Base-by-base conservation (phyloP, 2,329 filamentous ascomycete genomes). In the Colletotrichum limetticola region DNA sequence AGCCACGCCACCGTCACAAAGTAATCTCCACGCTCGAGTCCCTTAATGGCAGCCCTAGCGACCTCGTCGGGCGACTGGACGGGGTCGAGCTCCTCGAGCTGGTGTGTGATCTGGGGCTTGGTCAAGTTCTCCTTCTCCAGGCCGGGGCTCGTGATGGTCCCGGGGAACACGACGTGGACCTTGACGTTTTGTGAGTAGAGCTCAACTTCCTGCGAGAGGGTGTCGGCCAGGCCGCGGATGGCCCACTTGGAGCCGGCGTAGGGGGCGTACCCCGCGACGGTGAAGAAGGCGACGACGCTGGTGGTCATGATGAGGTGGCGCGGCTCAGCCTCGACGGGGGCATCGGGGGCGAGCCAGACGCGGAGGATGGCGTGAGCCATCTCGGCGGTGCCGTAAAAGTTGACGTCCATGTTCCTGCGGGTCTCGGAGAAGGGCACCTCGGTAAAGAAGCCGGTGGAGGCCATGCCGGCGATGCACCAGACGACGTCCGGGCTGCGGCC, bases 251-350 rank as follows among this genome's bases (percentile, higher is more conserved):
- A 88, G 3, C 96, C 94, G 0, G 91, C 89, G 82, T 99, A 99
- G 0, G 94, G 89, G 0, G 87, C 88, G 82, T 99, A 99, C 30
- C 97, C 97, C 14, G 92, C 90, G 42, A 98, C 82, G 14, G 94
- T 90, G 77, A 93, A 91, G 77, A 98, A 93, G 1, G 93, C 93
- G 22, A 92, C 84, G 6, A 92, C 89, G 26, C 93, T 97, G 19
- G 92, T 91, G 1, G 97, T 98, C 83, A 98, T 94, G 80, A 99
- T 91, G 75, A 99, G 88, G 82, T 98, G 96, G 67, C 92, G 90
- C 11, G 92, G 86, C 74, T 88, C 84, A 5, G 83, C 77, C 61
- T 86, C 82, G 46, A 86, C 78, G 9, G 85, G 81, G 5, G 82
- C 82, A 11, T 82, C 82, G 14, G 87, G 86, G 4, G 84, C 83